Conservation (phyloP, 2,329 filamentous ascomycete genomes). For the Cordyceps tenuipes region DNA sequence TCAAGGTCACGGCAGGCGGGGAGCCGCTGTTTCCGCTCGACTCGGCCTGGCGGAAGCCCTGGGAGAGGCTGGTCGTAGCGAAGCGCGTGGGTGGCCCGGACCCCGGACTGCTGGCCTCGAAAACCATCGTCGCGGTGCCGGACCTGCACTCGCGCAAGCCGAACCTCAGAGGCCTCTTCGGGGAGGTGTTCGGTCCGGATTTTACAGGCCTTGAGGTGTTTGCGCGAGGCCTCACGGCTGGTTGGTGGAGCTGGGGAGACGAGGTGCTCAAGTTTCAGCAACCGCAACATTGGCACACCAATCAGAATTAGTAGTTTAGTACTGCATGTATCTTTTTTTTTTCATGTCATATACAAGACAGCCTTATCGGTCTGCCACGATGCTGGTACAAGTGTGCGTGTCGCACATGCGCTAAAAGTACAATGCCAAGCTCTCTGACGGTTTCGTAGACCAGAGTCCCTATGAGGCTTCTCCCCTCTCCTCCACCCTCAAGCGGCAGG, state of each 20-base stretch:
- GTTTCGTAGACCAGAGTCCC: background rate
- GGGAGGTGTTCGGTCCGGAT: slow-evolving; percentile 39
- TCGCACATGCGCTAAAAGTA: slow-evolving; percentile 12
- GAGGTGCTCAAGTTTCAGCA: slow-evolving; percentile 64
- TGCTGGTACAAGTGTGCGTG: slow-evolving; percentile 13
- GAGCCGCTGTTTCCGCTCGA: slow-evolving; percentile 56
- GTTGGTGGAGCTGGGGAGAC: slow-evolving; percentile 75
- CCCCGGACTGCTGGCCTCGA: slow-evolving; percentile 25
- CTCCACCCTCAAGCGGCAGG: background rate
- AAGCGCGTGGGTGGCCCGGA: slow-evolving; percentile 27
- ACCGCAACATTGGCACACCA: slow-evolving; percentile 39
- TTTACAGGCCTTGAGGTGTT: slow-evolving; percentile 67
- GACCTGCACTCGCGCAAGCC: slow-evolving; percentile 76
- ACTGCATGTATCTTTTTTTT: slow-evolving; percentile 9
- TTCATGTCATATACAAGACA: slow-evolving; percentile 17
- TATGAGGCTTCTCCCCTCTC: background rate
- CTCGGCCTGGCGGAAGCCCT: slow-evolving; percentile 62
- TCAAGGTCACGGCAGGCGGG: slow-evolving; percentile 60
- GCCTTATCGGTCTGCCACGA: slow-evolving; percentile 3
- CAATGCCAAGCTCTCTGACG: background rate
- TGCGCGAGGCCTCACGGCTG: slow-evolving; percentile 62
- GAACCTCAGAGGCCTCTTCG: slow-evolving; percentile 54
- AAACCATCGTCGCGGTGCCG: slow-evolving; percentile 60
- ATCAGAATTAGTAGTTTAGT: background rate
- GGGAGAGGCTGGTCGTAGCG: slow-evolving; percentile 63